Conservation (phyloP, 2,329 filamentous ascomycete species). For the Diatrype stigma region DNA sequence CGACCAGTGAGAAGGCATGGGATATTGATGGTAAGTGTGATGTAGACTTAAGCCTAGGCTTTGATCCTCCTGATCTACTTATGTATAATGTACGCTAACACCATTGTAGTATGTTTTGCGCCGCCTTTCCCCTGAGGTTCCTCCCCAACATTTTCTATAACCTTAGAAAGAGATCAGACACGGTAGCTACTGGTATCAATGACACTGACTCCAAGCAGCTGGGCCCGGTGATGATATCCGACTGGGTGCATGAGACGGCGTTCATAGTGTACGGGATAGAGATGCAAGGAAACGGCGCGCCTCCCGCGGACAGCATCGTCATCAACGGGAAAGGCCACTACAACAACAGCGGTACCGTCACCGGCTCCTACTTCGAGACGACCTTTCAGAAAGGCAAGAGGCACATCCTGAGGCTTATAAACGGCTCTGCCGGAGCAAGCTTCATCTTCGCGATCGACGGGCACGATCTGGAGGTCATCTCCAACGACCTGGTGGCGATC, state of each 20-base stretch:
- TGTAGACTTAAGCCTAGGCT: not conserved
- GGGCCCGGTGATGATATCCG: constrained; percentile 41
- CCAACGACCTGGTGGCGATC: constrained; percentile 44
- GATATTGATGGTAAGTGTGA: constrained; percentile 34
- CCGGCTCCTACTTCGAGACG: constrained; percentile 23
- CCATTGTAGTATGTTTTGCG: not conserved
- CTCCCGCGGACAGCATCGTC: constrained; percentile 25
- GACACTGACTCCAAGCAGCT: constrained; percentile 16
- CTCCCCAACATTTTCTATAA: not conserved
- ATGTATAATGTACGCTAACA: not conserved
- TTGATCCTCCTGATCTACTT: not conserved
- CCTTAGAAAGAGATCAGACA: not conserved
- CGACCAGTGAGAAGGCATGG: constrained; percentile 36
- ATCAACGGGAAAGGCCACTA: constrained; percentile 31
- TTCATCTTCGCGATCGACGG: constrained; percentile 43
- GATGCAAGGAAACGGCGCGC: constrained; percentile 1
- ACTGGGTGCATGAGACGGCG: constrained; percentile 38
- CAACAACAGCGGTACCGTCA: constrained; percentile 9
- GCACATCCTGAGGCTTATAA: constrained; percentile 41
- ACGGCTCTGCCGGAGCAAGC: constrained; percentile 38
- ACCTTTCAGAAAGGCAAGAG: constrained; percentile 31
- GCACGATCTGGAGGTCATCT: constrained; percentile 43
- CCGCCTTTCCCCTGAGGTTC: not conserved
- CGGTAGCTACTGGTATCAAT: not conserved
- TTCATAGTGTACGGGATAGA: constrained; percentile 15